Evolutionary conservation across 1,284 basidiomycete genomes (phyloP), one percentile per base, ranked within the genome.

Genomic region (Peniophora sp.): DNA sequence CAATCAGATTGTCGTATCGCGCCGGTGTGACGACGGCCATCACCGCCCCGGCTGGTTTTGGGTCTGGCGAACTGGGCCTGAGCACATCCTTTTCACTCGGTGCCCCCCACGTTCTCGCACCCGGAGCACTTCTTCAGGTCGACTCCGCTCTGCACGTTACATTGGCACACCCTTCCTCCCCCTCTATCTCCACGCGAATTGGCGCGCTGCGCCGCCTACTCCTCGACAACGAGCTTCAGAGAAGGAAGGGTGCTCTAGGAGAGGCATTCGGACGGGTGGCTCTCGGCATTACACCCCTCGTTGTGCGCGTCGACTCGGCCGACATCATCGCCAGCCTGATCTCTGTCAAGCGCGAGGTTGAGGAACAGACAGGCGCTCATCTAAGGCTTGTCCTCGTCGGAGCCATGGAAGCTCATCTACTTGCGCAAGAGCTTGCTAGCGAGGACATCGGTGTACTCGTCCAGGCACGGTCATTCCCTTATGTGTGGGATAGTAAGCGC

Each of bases 241-340:
- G 64, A 2, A 64, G 68, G 35, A 56, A 70, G 53, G 72, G 70
- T 3, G 65, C 68, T 51, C 57, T 68, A 3, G 66, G 63, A 9
- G 64, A 68, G 41, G 84, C 76, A 68, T 81, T 84, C 60, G 73
- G 70, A 49, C 64, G 72, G 57, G 83, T 82, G 12, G 76, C 79
- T 1, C 70, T 78, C 68, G 83, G 83, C 57, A 54, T 72, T 58
- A 50, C 79, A 69, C 82, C 88, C 2, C 60, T 83, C 32, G 81
- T 92, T 2, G 71, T 92, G 11, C 73, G 82, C 18, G 83, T 83
- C 1, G 67, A 83, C 55, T 83, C 73, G 55, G 85, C 85, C 0
- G 87, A 92, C 59, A 71, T 81, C 53, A 91, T 93, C 70, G 84
- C 84, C 0, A 77, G 81, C 2, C 64, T 97, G 14, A 66, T 96